phyloP scores from a whole-genome alignment of 176 grass and related monocot species.

The Eleusine indica region DNA sequence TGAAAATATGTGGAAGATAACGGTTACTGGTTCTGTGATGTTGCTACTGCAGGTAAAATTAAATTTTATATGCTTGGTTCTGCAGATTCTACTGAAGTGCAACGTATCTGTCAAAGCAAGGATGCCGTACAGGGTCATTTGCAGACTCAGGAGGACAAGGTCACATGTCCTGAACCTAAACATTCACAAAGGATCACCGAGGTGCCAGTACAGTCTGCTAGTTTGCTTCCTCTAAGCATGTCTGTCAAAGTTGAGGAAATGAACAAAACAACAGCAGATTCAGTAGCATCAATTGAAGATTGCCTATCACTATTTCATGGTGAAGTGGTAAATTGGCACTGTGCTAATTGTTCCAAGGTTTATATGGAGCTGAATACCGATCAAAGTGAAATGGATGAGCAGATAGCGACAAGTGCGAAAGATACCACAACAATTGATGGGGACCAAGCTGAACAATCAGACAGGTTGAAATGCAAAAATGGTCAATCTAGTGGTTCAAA shows the following conservation, averaged over 20 bases:
- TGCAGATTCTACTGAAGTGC: conserved; percentile 48
- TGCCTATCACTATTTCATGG: conserved; percentile 21
- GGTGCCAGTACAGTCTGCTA: conserved; percentile 29
- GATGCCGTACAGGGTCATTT: conserved; percentile 36
- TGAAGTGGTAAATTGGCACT: neutral
- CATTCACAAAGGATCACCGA: neutral
- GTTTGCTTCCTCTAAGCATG: conserved; percentile 35
- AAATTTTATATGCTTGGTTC: conserved; percentile 43
- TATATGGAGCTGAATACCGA: neutral
- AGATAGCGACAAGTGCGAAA: neutral
- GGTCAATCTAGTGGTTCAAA: conserved; percentile 10
- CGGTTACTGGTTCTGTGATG: conserved; percentile 50
- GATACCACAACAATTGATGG: neutral
- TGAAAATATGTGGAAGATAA: conserved; percentile 22
- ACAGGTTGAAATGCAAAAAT: conserved; percentile 35
- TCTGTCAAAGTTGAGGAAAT: neutral
- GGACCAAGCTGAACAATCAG: conserved; percentile 24
- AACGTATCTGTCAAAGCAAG: conserved; percentile 27
- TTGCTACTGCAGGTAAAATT: conserved; percentile 32
- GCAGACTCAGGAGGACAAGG: conserved; percentile 32
- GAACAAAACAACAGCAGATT: neutral
- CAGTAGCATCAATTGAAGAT: conserved; percentile 29
- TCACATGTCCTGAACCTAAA: neutral
- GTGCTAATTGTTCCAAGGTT: conserved; percentile 42
- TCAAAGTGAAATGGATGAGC: conserved; percentile 16